A percentile compares a stretch with the other conserved stretches of the same genome.
These are phyloP conservation scores for Nakaseomyces uthaithaninus DNA, from an alignment of 1,139 yeast genomes.

Conservation along the genomic window DNA sequence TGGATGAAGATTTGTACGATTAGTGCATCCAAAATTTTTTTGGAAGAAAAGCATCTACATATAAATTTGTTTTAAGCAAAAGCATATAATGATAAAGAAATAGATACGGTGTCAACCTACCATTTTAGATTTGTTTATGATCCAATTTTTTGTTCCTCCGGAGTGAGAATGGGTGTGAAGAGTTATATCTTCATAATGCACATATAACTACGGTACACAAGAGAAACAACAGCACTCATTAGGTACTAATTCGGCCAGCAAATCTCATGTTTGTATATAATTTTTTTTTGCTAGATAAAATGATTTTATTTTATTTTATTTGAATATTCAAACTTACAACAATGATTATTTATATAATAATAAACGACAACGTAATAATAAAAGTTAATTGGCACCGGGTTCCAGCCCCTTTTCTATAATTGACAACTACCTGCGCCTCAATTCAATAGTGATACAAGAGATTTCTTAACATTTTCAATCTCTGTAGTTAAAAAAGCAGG, in stretches of 20 bases:
- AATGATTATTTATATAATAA: no score
- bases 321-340: background rate
- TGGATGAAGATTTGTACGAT: constrained; percentile 59
- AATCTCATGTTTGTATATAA: no score
- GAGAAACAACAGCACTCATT: no score
- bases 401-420: background rate
- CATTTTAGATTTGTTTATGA: no score
- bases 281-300: background rate
- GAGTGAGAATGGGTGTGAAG: no score
- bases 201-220: no score
- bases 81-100: constrained; percentile 6
- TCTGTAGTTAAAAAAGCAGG: constrained; percentile 2
- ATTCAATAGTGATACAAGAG: constrained; percentile 1
- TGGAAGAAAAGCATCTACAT: background rate
- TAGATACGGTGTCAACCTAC: background rate
- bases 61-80: background rate
- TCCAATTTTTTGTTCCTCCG: background rate
- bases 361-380: no score
- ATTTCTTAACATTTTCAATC: constrained; percentile 3
- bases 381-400: no score
- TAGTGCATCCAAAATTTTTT: constrained; percentile 8
- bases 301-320: background rate
- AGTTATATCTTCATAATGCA: no score
- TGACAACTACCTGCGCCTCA: background rate
- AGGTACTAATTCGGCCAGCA: no score